A percentile compares a stretch with the other conserved stretches of the same genome.
Evolutionary conservation across 768 basidiomycete species (phyloP).

Genomic region (Suillus cothurnatus): DNA sequence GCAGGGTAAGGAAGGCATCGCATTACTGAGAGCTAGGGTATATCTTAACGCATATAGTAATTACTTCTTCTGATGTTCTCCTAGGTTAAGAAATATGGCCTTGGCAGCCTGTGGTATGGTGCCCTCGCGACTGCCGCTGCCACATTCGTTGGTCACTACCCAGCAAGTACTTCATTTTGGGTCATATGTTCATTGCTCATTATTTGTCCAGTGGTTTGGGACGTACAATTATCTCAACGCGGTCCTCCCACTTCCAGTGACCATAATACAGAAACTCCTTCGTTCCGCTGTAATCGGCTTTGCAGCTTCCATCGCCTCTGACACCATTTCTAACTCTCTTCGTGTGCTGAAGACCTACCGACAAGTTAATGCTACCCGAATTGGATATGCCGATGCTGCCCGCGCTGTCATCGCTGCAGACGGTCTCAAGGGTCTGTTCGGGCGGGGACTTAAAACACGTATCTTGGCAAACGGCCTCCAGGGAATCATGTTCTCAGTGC

Average conservation of each 20-base stretch:
- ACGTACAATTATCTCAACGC: conserved; percentile 83
- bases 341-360: conserved; percentile 95
- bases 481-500: conserved; percentile 85
- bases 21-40: conserved; percentile 68
- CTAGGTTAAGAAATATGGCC: conserved; percentile 73
- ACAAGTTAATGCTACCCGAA: conserved; percentile 81
- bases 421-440: conserved; percentile 80
- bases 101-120: conserved; percentile 86
- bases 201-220: conserved; percentile 65
- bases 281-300: conserved; percentile 94
- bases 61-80: conserved; percentile 2
- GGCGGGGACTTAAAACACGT: conserved; percentile 87
- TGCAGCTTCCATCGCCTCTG: conserved; percentile 80
- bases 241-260: conserved; percentile 58
- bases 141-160: conserved; percentile 92
- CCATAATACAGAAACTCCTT: conserved; percentile 55
- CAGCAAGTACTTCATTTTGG: conserved; percentile 45
- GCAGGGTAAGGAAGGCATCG: conserved; percentile 71
- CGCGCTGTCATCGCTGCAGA: conserved; percentile 74
- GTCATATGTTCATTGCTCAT: not conserved
- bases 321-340: conserved; percentile 85
- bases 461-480: conserved; percentile 91
- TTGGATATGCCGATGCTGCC: conserved; percentile 81
- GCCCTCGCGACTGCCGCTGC: conserved; percentile 91
- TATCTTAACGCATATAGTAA: conserved; percentile 16